Conservation (phyloP, 495 filamentous ascomycete species). For the Haplographium delicatum region DNA sequence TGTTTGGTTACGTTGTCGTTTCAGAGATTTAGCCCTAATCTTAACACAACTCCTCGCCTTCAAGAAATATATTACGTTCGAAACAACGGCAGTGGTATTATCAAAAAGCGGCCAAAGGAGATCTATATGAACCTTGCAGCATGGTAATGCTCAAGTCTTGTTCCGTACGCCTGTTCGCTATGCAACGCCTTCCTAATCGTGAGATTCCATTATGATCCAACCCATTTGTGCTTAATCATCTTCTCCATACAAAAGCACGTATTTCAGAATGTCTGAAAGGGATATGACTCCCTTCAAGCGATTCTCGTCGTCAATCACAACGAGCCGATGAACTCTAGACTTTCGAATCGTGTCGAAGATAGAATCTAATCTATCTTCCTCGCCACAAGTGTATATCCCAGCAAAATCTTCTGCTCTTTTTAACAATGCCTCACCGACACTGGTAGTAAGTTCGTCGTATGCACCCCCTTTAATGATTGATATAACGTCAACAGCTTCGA, state of each 20-base stretch:
- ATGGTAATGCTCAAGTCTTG: constrained; percentile 12
- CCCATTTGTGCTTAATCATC: constrained; percentile 37
- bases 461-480: constrained; percentile 88
- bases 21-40: too few species aligned
- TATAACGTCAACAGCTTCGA: constrained; percentile 97
- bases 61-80: not conserved
- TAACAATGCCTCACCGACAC: constrained; percentile 83
- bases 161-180: constrained; percentile 27
- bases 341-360: constrained; percentile 97
- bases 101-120: constrained; percentile 13
- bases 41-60: not conserved
- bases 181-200: constrained; percentile 21
- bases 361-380: constrained; percentile 86
- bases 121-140: constrained; percentile 24
- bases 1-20: too few species aligned
- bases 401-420: constrained; percentile 88
- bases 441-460: constrained; percentile 85
- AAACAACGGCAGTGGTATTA: constrained; percentile 24
- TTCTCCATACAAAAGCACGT: constrained; percentile 85
- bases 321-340: constrained; percentile 85
- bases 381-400: constrained; percentile 92
- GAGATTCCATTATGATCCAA: constrained; percentile 16
- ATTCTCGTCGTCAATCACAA: constrained; percentile 86
- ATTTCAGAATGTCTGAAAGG: constrained; percentile 93
- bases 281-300: constrained; percentile 85